These are phyloP conservation scores for Austropuccinia psidii DNA, from an alignment of 1,284 basidiomycete species.

Conservation along the genomic window DNA sequence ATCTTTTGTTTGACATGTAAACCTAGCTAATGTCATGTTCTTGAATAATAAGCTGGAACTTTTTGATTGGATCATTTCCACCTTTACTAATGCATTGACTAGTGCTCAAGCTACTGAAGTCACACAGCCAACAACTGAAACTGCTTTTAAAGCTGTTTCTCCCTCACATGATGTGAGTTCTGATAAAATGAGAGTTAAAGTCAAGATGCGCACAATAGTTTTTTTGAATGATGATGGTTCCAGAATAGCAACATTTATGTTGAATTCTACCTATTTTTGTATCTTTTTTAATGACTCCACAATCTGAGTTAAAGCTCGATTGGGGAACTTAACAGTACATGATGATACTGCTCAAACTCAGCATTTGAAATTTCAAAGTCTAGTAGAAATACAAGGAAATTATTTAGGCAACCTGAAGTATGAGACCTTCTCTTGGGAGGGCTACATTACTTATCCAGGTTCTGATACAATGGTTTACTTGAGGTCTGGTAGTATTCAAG, in stretches of 20 bases:
- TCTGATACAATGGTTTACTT: conserved; percentile 80
- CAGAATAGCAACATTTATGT: conserved; percentile 72
- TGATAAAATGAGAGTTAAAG: conserved; percentile 72
- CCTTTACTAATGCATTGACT: conserved; percentile 63
- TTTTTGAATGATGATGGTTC: conserved; percentile 69
- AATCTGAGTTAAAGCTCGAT: conserved; percentile 69
- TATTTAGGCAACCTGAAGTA: conserved; percentile 93
- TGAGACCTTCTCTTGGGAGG: conserved; percentile 75
- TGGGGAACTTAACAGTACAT: conserved; percentile 75
- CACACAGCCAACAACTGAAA: conserved; percentile 13
- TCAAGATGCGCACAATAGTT: conserved; percentile 81
- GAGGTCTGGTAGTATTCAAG: conserved; percentile 79
- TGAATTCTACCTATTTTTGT: conserved; percentile 84
- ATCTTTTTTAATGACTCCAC: conserved; percentile 68
- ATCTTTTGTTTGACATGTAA: not conserved
- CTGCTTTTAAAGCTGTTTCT: not conserved
- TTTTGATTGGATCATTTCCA: conserved; percentile 98
- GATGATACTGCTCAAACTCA: conserved; percentile 63
- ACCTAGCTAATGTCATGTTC: not conserved
- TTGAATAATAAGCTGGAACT: conserved; percentile 58
- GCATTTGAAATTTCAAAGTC: conserved; percentile 62
- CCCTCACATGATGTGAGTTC: no score
- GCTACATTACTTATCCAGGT: conserved; percentile 62
- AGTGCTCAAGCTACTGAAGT: conserved; percentile 29
- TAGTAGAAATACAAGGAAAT: conserved; percentile 89